Evolutionary conservation across 2,329 filamentous ascomycete species (phyloP), one percentile per base, ranked within the genome.

Genomic region (Fusarium oxysporum): DNA sequence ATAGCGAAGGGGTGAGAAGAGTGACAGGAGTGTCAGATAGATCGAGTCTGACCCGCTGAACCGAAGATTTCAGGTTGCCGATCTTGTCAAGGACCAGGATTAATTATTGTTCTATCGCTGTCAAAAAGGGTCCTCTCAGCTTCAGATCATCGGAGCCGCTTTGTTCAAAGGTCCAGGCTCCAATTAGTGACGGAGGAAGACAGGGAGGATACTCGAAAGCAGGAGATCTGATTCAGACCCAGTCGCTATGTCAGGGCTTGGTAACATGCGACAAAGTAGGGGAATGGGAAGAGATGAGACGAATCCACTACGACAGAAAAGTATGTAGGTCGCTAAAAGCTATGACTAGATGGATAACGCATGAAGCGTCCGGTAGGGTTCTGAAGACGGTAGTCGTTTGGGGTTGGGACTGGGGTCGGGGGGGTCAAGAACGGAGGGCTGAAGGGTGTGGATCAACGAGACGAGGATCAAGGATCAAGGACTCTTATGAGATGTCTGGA

Each of bases 361-460:
- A 78, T 78, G 71, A 78, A 75, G 68, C 59, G 67, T 62, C 55
- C 62, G 71, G 74, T 77, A 76, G 68, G 74, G 74, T 77, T 74
- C 69, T 69, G 73, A 78, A 76, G 74, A 78, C 74, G 69, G 74
- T 77, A 76, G 76, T 77, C 73, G 76, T 78, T 78, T 77, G 74
- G 76, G 71, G 73, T 70, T 75, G 57, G 60, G 71, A 70, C 75
- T 76, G 69, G 75, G 75, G 64, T 54, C 60, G 61, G 63, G 71
- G 25, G 71, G 72, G 62, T 70, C 65, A 59, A 71, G 62, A 70
- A 66, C 64, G 57, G 73, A 77, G 69, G 76, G 74, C 74, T 77
- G 76, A 77, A 66, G 69, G 74, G 76, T 65, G 76, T 78, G 72
- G 57, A 65, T 63, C 70, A 70, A 78, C 56, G 53, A 72, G 66